Evolutionary conservation across 352 stramenopile genomes (phyloP), one percentile per base, ranked within the genome.

Genomic region (Saprolegnia parasitica): DNA sequence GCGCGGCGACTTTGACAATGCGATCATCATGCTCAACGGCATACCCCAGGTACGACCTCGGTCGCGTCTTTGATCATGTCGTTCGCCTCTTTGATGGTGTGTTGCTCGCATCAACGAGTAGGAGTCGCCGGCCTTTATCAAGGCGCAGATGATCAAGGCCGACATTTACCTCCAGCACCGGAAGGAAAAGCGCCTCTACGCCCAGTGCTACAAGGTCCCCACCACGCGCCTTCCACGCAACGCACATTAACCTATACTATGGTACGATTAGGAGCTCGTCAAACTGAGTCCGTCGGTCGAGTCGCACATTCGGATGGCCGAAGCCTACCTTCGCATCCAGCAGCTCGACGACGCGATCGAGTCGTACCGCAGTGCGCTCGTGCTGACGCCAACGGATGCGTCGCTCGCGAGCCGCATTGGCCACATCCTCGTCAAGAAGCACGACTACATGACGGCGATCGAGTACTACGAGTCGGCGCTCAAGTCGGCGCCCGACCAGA

Each of bases 401-500:
- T 88, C 81, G 8, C 81, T 98, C 11, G 88, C 87, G 1, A 81
- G 83, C 0, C 86, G 87, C 37, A 97, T 98, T 39, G 94, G 91
- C 39, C 85, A 89, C 35, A 90, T 96, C 16, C 78, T 98, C 23
- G 87, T 97, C 65, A 83, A 88, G 35, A 98, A 95, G 65, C 94
- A 98, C 73, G 90, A 98, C 77, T 98, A 97, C 73, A 68, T 89
- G 58, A 89, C 94, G 65, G 93, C 94, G 24, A 83, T 98, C 9
- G 89, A 97, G 32, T 98, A 98, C 79, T 98, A 98, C 74, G 86
- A 96, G 65, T 90, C 82, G 32, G 90, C 93, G 15, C 72, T 98
- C 49, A 85, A 93, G 50, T 76, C 93, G 42, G 76, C 84, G 20
- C 82, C 88, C 15, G 72, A 74, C 20, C 95, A 93, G 65, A 78